Evolutionary conservation across 2,329 filamentous ascomycete genomes (phyloP), one percentile per base, ranked within the genome.

Genomic region (Phialocephala subalpina): DNA sequence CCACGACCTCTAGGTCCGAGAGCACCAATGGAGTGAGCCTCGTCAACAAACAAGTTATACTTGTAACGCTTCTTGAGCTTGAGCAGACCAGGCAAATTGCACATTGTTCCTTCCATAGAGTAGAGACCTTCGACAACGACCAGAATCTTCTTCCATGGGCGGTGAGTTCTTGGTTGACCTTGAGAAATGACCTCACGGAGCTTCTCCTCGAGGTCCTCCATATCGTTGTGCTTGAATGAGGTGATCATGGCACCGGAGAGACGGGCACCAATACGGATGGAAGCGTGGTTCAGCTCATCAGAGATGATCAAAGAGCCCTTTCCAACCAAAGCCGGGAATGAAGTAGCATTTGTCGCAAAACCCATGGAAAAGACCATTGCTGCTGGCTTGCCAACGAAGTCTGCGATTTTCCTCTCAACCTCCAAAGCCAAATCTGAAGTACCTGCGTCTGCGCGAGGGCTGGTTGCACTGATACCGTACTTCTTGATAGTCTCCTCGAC

Each of bases 291-390:
- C 64, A 99, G 85, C 80, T 99, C 96, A 79, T 99, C 96, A 0
- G 95, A 98, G 73, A 99, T 92, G 77, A 99, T 91, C 61, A 99
- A 86, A 75, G 92, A 97, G 67, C 96, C 96, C 82, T 97, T 98
- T 74, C 91, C 91, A 62, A 97, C 92, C 49, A 99, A 84, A 40
- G 94, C 94, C 2, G 95, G 93, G 84, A 99, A 98, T 18, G 94
- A 89, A 71, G 91, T 93, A 35, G 95, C 91, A 76, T 99, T 99
- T 70, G 96, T 99, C 68, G 94, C 94, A 77, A 97, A 99, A 38
- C 96, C 96, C 96, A 99, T 99, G 27, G 95, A 97, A 82, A 98
- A 98, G 60, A 99, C 90, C 90, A 97, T 97, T 33, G 96, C 91
- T 33, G 92, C 89, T 65, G 94, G 92, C 83, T 98, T 99, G 78